These are phyloP conservation scores for Quercus engelmannii DNA, from an alignment of 306 rosid species.

Conservation along the genomic window DNA sequence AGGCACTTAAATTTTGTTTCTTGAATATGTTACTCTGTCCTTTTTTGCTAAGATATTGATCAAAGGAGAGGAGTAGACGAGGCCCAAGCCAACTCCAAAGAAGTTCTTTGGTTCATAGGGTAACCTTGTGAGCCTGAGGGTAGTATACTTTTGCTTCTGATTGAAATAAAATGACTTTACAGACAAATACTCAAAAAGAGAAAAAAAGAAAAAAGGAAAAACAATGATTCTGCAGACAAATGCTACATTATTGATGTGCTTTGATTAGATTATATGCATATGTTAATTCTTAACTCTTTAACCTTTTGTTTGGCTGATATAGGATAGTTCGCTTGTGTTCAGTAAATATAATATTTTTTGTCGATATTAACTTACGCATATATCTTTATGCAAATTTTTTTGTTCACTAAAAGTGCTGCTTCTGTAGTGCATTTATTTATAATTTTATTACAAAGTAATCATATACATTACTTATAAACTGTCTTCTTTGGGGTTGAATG, in stretches of 20 bases:
- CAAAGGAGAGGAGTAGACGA: too few species aligned
- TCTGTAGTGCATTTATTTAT: not conserved
- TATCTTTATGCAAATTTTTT: not conserved
- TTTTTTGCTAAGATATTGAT: too few species aligned
- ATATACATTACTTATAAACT: not conserved
- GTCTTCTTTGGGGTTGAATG: conserved; percentile 12
- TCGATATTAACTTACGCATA: not conserved
- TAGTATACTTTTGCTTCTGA: too few species aligned
- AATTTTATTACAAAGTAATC: not conserved
- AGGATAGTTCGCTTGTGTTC: not conserved
- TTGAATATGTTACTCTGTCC: too few species aligned
- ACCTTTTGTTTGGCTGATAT: not conserved
- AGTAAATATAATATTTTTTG: not conserved
- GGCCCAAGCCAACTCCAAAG: too few species aligned
- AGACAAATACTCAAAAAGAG: too few species aligned
- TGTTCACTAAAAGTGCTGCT: not conserved
- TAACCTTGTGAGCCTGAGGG: too few species aligned
- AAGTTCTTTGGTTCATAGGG: too few species aligned
- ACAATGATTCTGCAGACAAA: not conserved
- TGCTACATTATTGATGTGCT: not conserved
- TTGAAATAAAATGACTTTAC: too few species aligned
- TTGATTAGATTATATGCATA: not conserved
- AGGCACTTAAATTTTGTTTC: too few species aligned
- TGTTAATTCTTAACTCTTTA: not conserved
- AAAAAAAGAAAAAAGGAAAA: not conserved